A percentile compares a stretch with the other conserved stretches of the same genome.
Evolutionary conservation across 257 asterid genomes (phyloP).

Genomic region (Gentiana macrophylla): DNA sequence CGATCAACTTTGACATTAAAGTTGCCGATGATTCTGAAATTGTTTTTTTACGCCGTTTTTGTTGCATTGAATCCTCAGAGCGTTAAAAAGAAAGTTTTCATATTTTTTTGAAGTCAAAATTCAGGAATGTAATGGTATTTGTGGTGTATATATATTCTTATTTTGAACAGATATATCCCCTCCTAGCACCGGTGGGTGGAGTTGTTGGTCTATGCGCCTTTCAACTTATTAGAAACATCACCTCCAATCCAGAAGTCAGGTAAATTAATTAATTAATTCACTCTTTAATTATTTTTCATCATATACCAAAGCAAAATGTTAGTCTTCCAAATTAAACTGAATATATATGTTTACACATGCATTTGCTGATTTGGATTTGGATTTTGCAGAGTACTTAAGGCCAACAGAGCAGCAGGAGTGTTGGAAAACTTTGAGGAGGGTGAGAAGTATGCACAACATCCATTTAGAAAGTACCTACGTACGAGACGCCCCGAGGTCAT

Average conservation of each 20-base stretch:
- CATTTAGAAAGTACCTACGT: slow-evolving; percentile 32
- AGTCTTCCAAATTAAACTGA: background rate
- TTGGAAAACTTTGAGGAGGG: slow-evolving; percentile 39
- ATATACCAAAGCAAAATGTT: too few relatives aligned
- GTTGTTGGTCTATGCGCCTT: slow-evolving; percentile 27
- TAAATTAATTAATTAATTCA: slow-evolving; percentile 5
- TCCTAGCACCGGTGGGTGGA: slow-evolving; percentile 25
- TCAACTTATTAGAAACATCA: slow-evolving; percentile 31
- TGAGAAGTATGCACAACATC: slow-evolving; percentile 24
- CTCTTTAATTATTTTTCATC: background rate
- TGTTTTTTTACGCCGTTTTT: too few relatives aligned
- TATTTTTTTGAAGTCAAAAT: too few relatives aligned
- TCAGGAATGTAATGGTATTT: too few relatives aligned
- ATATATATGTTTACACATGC: background rate
- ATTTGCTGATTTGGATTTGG: background rate
- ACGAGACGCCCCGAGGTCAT: slow-evolving; percentile 30
- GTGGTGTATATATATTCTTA: background rate
- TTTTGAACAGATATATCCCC: slow-evolving; percentile 23
- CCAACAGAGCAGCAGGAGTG: slow-evolving; percentile 36
- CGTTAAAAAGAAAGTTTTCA: too few relatives aligned
- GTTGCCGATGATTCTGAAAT: too few relatives aligned
- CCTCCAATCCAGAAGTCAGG: slow-evolving; percentile 41
- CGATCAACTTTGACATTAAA: too few relatives aligned
- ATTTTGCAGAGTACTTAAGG: slow-evolving; percentile 22
- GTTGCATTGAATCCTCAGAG: too few relatives aligned